These are phyloP conservation scores for Monascus ruber DNA, from an alignment of 2,329 filamentous ascomycete species.

Conservation along the genomic window DNA sequence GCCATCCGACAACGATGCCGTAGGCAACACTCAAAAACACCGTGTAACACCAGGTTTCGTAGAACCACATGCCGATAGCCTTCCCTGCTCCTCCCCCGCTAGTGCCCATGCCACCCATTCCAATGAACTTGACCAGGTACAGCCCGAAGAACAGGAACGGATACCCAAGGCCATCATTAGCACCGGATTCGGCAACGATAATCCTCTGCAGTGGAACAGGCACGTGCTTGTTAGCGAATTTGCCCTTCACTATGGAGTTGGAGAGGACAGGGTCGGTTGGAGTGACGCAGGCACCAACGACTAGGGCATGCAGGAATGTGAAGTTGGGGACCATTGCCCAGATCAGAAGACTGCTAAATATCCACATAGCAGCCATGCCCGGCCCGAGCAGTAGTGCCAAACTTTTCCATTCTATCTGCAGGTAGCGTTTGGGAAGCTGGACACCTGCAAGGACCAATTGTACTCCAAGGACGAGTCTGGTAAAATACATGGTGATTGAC, in stretches of 20 bases:
- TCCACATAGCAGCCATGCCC: constrained; percentile 79
- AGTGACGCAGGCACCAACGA: constrained; percentile 75
- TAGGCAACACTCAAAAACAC: constrained; percentile 70
- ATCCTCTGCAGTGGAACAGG: constrained; percentile 70
- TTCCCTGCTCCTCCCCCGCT: constrained; percentile 51
- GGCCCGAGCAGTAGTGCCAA: constrained; percentile 66
- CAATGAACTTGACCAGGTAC: constrained; percentile 68
- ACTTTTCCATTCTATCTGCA: constrained; percentile 66
- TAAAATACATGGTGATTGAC: constrained; percentile 69
- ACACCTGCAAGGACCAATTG: constrained; percentile 83
- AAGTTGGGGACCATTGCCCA: constrained; percentile 65
- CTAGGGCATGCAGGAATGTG: constrained; percentile 65
- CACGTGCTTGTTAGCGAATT: constrained; percentile 84
- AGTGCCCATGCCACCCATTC: constrained; percentile 43
- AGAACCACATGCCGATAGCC: constrained; percentile 73
- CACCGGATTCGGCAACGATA: constrained; percentile 71
- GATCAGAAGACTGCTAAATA: constrained; percentile 65
- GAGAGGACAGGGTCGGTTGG: constrained; percentile 82
- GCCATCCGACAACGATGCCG: constrained; percentile 64
- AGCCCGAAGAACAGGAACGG: constrained; percentile 78
- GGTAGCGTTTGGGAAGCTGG: constrained; percentile 73
- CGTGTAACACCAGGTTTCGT: constrained; percentile 72
- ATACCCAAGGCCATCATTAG: constrained; percentile 82
- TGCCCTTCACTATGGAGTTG: constrained; percentile 85
- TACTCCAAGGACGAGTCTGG: constrained; percentile 75